Conservation (phyloP, 75 land plant genomes). For the Cupressus sempervirens region DNA sequence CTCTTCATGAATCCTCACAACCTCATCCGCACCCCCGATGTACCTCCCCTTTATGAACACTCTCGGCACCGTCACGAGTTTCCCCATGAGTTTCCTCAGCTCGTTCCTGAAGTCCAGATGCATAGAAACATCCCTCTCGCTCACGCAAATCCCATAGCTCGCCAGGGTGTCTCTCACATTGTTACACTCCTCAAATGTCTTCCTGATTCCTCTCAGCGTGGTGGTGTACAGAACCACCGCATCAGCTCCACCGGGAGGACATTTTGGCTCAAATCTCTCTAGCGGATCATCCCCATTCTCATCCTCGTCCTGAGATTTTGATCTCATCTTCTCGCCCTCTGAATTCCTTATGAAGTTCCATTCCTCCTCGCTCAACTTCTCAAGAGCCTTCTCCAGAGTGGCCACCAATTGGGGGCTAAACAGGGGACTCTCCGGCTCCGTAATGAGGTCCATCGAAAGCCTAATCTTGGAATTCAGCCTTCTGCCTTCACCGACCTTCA, state of each 20-base stretch:
- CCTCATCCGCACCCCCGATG: conserved; percentile 79
- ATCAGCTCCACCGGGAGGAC: conserved; percentile 68
- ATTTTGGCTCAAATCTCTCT: conserved; percentile 32
- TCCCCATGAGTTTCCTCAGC: conserved; percentile 44
- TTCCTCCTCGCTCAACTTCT: conserved; percentile 15
- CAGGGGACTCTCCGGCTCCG: conserved; percentile 13
- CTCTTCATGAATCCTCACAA: conserved; percentile 57
- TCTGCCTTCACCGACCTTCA: background rate
- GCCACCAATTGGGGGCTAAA: conserved; percentile 34
- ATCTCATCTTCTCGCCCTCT: background rate
- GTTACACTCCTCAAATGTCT: conserved; percentile 77
- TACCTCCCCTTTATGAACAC: conserved; percentile 82
- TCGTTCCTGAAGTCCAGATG: conserved; percentile 62
- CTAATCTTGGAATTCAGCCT: conserved; percentile 3
- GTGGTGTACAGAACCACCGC: conserved; percentile 72
- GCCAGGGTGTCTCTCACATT: conserved; percentile 36
- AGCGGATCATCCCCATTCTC: conserved; percentile 36
- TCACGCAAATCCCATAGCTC: conserved; percentile 25
- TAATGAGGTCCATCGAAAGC: background rate
- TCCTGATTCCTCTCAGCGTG: conserved; percentile 70
- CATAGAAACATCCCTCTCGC: conserved; percentile 76
- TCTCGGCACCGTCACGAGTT: conserved; percentile 51
- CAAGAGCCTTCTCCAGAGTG: conserved; percentile 20
- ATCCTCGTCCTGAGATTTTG: no score
- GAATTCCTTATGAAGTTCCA: conserved; percentile 1